Evolutionary conservation across 1,284 basidiomycete species (phyloP).

Genomic region (Afroboletus lepidellus): DNA sequence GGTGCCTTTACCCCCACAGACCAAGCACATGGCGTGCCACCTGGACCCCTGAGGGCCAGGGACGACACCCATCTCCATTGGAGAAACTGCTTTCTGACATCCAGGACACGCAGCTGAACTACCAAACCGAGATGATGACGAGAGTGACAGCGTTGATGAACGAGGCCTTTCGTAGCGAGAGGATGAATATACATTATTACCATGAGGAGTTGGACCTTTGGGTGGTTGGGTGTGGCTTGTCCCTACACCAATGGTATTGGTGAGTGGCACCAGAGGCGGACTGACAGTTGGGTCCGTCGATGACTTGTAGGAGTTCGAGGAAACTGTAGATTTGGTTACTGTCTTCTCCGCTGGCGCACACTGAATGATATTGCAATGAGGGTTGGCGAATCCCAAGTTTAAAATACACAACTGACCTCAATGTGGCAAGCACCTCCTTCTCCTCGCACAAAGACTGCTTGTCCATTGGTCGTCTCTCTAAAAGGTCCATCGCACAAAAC

Average conservation of each 20-base stretch:
- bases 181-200: slow-evolving; percentile 30
- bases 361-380: slow-evolving; percentile 40
- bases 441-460: slow-evolving; percentile 65
- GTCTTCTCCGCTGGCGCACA: slow-evolving; percentile 60
- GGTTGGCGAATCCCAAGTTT: background rate
- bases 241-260: slow-evolving; percentile 24
- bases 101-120: slow-evolving; percentile 65
- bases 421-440: slow-evolving; percentile 68
- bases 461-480: slow-evolving; percentile 56
- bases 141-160: slow-evolving; percentile 36
- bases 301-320: slow-evolving; percentile 25
- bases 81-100: slow-evolving; percentile 67
- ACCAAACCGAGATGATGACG: slow-evolving; percentile 63
- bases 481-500: slow-evolving; percentile 61
- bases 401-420: slow-evolving; percentile 47
- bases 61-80: slow-evolving; percentile 80
- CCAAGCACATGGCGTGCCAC: slow-evolving; percentile 74
- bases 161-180: slow-evolving; percentile 50
- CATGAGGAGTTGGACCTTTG: slow-evolving; percentile 13
- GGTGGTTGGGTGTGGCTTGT: slow-evolving; percentile 9
- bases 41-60: slow-evolving; percentile 74
- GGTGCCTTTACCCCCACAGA: slow-evolving; percentile 69
- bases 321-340: slow-evolving; percentile 33
- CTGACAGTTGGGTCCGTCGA: slow-evolving; percentile 16
- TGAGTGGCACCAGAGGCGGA: slow-evolving; percentile 21